These are phyloP conservation scores for Aspergillus proliferans DNA, from an alignment of 2,329 filamentous ascomycete genomes.

Conservation along the genomic window DNA sequence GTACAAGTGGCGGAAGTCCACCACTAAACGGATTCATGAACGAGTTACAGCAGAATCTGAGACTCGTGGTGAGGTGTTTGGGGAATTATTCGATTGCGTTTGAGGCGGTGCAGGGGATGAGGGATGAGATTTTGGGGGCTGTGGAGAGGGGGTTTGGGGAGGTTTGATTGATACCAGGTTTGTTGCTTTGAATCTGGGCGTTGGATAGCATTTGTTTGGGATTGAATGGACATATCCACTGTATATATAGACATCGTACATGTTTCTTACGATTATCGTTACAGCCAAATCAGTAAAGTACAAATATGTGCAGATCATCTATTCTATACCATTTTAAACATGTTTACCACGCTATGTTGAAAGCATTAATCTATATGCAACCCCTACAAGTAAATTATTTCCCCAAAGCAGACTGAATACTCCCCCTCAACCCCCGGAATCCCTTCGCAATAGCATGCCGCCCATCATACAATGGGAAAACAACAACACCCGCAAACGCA, in stretches of 20 bases:
- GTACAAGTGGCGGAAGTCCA: background rate
- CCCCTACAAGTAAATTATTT: background rate
- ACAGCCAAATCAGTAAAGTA: no score
- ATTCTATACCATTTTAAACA: no score
- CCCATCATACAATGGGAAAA: conserved; percentile 47
- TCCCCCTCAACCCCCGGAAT: conserved; percentile 11
- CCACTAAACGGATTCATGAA: conserved; percentile 11
- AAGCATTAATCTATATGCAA: background rate
- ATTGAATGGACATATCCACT: no score
- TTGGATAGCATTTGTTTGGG: no score
- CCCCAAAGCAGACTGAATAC: background rate
- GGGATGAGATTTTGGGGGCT: conserved; percentile 8
- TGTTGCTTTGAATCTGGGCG: no score
- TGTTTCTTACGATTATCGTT: no score
- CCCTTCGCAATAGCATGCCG: conserved; percentile 34
- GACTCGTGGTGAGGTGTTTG: conserved; percentile 11
- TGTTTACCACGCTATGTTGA: background rate
- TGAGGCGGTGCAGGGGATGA: conserved; percentile 17
- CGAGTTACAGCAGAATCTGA: conserved; percentile 15
- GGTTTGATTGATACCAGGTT: no score
- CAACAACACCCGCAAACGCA: conserved; percentile 41
- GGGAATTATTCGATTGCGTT: conserved; percentile 18
- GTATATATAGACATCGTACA: no score
- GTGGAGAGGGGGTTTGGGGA: background rate
- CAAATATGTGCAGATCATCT: background rate